Evolutionary conservation across 2,329 filamentous ascomycete genomes (phyloP).

Genomic region (Aspergillus quadrilineatus): DNA sequence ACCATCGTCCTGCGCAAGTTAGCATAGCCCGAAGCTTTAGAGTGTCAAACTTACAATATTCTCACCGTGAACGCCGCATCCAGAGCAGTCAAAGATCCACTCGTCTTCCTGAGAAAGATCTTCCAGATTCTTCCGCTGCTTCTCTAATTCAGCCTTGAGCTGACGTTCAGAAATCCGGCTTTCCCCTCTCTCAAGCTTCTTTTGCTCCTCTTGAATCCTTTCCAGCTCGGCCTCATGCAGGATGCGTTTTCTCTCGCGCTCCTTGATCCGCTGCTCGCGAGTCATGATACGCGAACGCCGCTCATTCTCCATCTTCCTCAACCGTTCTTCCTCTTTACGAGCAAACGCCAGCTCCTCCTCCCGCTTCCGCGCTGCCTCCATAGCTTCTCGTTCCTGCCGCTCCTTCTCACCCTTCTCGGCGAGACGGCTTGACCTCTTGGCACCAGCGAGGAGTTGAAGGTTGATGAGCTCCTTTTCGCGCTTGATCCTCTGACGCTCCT

Average conservation of each 20-base stretch:
- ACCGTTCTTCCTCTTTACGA: constrained; percentile 57
- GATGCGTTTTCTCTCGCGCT: constrained; percentile 80
- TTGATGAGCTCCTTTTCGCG: constrained; percentile 78
- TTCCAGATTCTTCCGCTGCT: constrained; percentile 71
- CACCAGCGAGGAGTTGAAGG: constrained; percentile 83
- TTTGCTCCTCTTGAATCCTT: constrained; percentile 73
- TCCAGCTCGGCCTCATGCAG: constrained; percentile 80
- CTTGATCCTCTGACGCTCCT: constrained; percentile 70
- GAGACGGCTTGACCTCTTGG: constrained; percentile 88
- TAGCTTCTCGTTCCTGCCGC: constrained; percentile 67
- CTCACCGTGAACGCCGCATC: constrained; percentile 85
- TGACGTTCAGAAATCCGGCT: constrained; percentile 73
- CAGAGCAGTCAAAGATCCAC: constrained; percentile 90
- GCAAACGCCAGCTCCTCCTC: constrained; percentile 64
- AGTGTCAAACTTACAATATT: constrained; percentile 56
- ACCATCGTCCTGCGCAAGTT: constrained; percentile 69
- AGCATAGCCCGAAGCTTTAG: constrained; percentile 12
- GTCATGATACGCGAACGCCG: constrained; percentile 78
- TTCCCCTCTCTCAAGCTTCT: constrained; percentile 55
- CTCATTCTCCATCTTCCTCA: constrained; percentile 68
- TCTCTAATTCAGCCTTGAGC: constrained; percentile 78
- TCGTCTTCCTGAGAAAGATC: constrained; percentile 74
- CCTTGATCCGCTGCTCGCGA: constrained; percentile 78
- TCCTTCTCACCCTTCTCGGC: constrained; percentile 78
- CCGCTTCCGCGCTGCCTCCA: constrained; percentile 67